Evolutionary conservation across 2,329 filamentous ascomycete genomes (phyloP).

Genomic region (Neophaeococcomyces aloes): DNA sequence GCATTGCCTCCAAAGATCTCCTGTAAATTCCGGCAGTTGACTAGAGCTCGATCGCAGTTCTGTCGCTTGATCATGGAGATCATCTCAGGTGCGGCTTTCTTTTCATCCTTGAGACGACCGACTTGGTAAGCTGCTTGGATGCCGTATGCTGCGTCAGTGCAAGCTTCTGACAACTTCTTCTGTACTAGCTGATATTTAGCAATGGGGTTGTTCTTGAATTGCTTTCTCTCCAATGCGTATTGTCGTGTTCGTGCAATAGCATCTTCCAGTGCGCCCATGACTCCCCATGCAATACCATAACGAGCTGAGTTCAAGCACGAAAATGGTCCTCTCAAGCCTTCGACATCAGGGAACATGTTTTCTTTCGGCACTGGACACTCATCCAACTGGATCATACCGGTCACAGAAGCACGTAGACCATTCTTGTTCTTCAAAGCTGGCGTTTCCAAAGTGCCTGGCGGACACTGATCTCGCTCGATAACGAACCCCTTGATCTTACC

Average conservation of each 20-base stretch:
- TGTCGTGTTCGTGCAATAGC: constrained; percentile 68
- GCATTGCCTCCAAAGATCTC: constrained; percentile 97
- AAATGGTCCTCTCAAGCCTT: constrained; percentile 82
- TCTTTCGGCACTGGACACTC: constrained; percentile 75
- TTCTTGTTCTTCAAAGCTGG: constrained; percentile 92
- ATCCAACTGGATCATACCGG: constrained; percentile 95
- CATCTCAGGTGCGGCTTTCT: constrained; percentile 85
- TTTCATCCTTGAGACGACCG: constrained; percentile 82
- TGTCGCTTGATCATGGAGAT: constrained; percentile 94
- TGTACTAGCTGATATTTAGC: constrained; percentile 95
- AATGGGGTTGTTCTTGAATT: constrained; percentile 92
- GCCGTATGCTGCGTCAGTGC: constrained; percentile 82
- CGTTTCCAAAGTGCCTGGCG: constrained; percentile 79
- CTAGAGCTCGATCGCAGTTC: constrained; percentile 84
- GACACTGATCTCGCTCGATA: constrained; percentile 74
- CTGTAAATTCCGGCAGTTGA: constrained; percentile 69
- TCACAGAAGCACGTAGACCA: constrained; percentile 82
- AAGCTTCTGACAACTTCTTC: constrained; percentile 91
- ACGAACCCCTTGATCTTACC: constrained; percentile 92
- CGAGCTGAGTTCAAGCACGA: constrained; percentile 88
- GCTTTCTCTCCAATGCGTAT: constrained; percentile 85
- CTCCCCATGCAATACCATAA: constrained; percentile 87
- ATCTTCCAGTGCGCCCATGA: constrained; percentile 89
- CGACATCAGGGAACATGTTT: constrained; percentile 88
- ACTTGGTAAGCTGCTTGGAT: constrained; percentile 86